Base-by-base conservation (phyloP, 257 asterid genomes). In the Datura wrightii region DNA sequence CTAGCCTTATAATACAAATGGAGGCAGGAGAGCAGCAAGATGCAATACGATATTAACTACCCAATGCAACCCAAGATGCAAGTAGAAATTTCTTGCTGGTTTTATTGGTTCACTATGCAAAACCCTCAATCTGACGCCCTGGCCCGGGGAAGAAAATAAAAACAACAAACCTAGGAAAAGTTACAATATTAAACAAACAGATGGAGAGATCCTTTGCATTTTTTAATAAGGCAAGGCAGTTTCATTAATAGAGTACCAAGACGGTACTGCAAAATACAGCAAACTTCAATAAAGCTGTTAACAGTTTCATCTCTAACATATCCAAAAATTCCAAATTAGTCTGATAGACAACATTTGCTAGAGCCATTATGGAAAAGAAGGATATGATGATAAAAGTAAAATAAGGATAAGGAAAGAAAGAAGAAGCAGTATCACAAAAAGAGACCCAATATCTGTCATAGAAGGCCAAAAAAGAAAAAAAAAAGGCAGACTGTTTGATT, bases 181-280 rank as follows among this genome's bases (percentile, higher is more conserved):
- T 6, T 46, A 24, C 41, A 19, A 46, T 36, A 19, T 46, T 34
- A 72, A 58, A 42, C 31, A 18, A 46, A 46, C 41, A 19, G n/a
- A 72, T 72, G 80, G 80, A 24, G 10, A 72, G 58, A 44, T 58
- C 36, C 46, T 34, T 11, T 19, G 58, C 18, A n/a, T 18, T 14
- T 66, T 42, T 42, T 39, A 13, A 16, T 36, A 36, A 7, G 71
- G 13, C 11, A 37, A 3, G 76, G 60, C 1, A 67, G 14, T 66
- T 66, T 36, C 48, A 36, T 36, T 36, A 53, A 53, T 14, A 15
- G 13, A 67, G 78, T 67, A 39, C 24, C 50, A 37, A 67, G 76
- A 37, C 15, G 31, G 78, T 67, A 67, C 78, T 67, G 76, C 50
- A 39, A 67, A 67, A 67, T 39, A 39, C 78, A 67, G 78, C 4